Percentiles rank a stretch among this genome's conserved stretches.
phyloP scores from a whole-genome alignment of 192 early-diverging fungal genomes.

The Gorgonomyces haynaldii region DNA sequence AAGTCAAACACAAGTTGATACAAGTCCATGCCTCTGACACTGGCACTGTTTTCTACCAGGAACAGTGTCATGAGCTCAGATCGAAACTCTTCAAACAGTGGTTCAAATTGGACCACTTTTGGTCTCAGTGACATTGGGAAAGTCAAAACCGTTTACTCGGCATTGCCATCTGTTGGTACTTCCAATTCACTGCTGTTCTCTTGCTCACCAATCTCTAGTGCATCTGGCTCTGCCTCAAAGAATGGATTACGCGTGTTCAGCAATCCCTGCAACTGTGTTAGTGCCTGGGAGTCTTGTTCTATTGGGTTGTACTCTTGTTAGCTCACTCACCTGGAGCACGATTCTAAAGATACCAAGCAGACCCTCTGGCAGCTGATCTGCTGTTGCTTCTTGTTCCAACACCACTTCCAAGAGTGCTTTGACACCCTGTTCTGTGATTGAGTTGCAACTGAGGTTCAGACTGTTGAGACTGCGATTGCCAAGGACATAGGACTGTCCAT shows the following conservation, averaged over 20 bases:
- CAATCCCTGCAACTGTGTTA: conserved; percentile 9
- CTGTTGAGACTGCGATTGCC: conserved; percentile 38
- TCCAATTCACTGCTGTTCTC: not conserved
- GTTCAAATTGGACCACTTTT: conserved; percentile 4
- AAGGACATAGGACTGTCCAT: conserved; percentile 35
- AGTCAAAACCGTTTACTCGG: not conserved
- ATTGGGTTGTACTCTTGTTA: conserved; percentile 20
- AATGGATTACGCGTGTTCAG: conserved; percentile 24
- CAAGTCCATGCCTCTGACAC: conserved; percentile 47
- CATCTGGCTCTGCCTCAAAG: conserved; percentile 10
- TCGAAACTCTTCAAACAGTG: conserved; percentile 5
- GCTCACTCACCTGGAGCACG: conserved; percentile 4
- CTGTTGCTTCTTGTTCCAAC: conserved; percentile 30
- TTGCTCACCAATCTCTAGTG: not conserved
- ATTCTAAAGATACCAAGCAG: conserved; percentile 26
- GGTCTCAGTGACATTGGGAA: too few relatives aligned
- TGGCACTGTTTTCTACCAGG: not conserved
- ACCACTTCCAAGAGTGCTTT: conserved; percentile 29
- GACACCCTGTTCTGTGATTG: conserved; percentile 26
- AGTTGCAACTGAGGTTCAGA: conserved; percentile 30
- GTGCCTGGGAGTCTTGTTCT: conserved; percentile 4
- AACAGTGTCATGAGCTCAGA: not conserved
- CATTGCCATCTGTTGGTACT: not conserved
- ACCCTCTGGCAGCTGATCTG: conserved; percentile 25
- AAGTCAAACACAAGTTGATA: conserved; percentile 75